These are phyloP conservation scores for Coelastrella sp. DNA, from an alignment of 139 green algal species.

Conservation along the genomic window DNA sequence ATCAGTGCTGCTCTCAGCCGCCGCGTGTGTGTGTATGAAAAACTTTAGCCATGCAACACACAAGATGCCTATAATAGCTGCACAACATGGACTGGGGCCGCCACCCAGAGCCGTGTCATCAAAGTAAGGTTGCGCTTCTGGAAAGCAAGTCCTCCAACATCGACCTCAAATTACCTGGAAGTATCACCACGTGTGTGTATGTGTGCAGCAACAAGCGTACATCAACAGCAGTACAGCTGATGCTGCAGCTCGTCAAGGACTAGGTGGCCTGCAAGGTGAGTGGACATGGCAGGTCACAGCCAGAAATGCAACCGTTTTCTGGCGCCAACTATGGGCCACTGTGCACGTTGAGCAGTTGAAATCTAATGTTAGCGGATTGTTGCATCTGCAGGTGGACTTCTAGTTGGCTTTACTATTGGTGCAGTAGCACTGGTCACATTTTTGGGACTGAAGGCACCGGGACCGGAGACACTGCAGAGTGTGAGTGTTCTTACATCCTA, in stretches of 20 bases:
- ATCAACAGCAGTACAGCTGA: not conserved
- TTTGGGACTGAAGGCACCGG: slow-evolving; percentile 2
- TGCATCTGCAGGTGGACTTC: slow-evolving; percentile 38
- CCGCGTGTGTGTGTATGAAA: too few relatives aligned
- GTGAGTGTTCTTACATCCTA: slow-evolving; percentile 16
- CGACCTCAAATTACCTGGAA: too few relatives aligned
- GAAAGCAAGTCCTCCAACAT: too few relatives aligned
- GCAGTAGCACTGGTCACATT: slow-evolving; percentile 42
- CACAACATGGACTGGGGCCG: too few relatives aligned
- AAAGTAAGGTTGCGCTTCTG: too few relatives aligned
- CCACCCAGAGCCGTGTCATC: too few relatives aligned
- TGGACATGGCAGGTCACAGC: not conserved
- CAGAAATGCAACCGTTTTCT: not conserved
- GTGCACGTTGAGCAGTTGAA: too few relatives aligned
- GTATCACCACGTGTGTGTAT: too few relatives aligned
- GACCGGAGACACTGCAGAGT: slow-evolving; percentile 46
- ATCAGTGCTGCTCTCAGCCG: too few relatives aligned
- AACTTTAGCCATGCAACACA: too few relatives aligned
- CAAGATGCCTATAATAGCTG: too few relatives aligned
- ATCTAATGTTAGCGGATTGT: too few relatives aligned
- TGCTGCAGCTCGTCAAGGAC: slow-evolving; percentile 12
- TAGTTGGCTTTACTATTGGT: slow-evolving; percentile 41
- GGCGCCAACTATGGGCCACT: not conserved
- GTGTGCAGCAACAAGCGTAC: slow-evolving; percentile 39
- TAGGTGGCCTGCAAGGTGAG: slow-evolving; percentile 41